Evolutionary conservation across 441 rosid species (phyloP).

Genomic region (Brassica hybrid): DNA sequence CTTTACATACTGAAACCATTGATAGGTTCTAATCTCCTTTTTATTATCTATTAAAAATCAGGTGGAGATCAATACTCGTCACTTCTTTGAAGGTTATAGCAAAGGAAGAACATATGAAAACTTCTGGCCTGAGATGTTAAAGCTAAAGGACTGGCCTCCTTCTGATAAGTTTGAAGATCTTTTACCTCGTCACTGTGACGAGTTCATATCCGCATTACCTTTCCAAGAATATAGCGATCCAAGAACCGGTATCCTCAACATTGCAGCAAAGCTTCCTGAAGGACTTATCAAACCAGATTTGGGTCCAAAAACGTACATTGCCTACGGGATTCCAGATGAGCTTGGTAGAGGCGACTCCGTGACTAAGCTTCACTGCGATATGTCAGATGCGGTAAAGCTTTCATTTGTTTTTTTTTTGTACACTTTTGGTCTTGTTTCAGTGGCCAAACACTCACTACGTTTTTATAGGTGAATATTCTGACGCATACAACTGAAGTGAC

Average conservation of each 20-base stretch:
- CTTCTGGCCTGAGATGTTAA: conserved; percentile 92
- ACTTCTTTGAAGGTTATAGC: conserved; percentile 74
- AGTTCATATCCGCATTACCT: conserved; percentile 78
- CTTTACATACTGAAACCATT: neutral
- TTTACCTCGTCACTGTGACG: conserved; percentile 87
- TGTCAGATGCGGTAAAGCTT: conserved; percentile 82
- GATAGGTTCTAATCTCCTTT: neutral
- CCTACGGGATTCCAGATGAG: conserved; percentile 71
- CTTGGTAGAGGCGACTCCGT: conserved; percentile 95
- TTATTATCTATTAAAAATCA: conserved; percentile 29
- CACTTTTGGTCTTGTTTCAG: neutral
- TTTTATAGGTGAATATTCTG: conserved; percentile 72
- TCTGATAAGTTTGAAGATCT: conserved; percentile 80
- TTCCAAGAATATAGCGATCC: conserved; percentile 82
- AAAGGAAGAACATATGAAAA: conserved; percentile 71
- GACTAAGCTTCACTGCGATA: conserved; percentile 87
- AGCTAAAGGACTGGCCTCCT: conserved; percentile 97
- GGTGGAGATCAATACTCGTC: conserved; percentile 70
- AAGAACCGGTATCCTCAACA: conserved; percentile 71
- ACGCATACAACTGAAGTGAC: conserved; percentile 66
- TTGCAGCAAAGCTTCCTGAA: conserved; percentile 74
- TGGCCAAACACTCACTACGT: conserved; percentile 5
- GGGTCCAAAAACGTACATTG: conserved; percentile 93
- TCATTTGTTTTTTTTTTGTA: neutral
- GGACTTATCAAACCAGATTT: conserved; percentile 71